phyloP scores from a whole-genome alignment of 2,329 filamentous ascomycete genomes.

The Paecilomyces dactylethromorphus region DNA sequence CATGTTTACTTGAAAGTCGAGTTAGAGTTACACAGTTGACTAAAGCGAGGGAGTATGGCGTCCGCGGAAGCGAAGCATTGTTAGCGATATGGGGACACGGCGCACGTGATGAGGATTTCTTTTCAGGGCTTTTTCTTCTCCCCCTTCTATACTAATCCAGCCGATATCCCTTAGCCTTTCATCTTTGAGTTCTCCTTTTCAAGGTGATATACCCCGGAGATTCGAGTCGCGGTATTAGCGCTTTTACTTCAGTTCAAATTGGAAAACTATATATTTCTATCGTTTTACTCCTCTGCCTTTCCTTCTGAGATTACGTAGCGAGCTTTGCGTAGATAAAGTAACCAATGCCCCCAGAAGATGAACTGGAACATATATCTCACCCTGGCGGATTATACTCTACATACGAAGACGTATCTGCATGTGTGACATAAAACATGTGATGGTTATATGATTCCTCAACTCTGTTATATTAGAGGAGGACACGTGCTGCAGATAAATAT shows the following conservation, averaged over 20 bases:
- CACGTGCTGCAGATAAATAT: no score
- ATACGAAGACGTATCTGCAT: no score
- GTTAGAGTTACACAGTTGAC: background rate
- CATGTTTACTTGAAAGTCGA: background rate
- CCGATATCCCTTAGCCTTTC: background rate
- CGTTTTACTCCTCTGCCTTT: background rate
- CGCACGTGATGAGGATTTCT: background rate
- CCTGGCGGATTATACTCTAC: no score
- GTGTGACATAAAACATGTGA: background rate
- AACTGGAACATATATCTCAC: no score
- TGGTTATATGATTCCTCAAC: no score
- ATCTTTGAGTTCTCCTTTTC: background rate
- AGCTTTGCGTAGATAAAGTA: background rate
- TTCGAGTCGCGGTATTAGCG: background rate
- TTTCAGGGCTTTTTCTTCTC: background rate
- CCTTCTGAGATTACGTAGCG: background rate
- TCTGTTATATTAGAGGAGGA: no score
- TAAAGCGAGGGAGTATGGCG: background rate
- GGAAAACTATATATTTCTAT: background rate
- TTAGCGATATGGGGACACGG: background rate
- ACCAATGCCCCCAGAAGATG: background rate
- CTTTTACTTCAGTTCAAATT: background rate
- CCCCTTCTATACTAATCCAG: background rate
- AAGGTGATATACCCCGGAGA: background rate
- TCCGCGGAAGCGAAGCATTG: background rate